Conservation (phyloP, 2,329 filamentous ascomycete species). For the Penicillium fuscoglaucum region DNA sequence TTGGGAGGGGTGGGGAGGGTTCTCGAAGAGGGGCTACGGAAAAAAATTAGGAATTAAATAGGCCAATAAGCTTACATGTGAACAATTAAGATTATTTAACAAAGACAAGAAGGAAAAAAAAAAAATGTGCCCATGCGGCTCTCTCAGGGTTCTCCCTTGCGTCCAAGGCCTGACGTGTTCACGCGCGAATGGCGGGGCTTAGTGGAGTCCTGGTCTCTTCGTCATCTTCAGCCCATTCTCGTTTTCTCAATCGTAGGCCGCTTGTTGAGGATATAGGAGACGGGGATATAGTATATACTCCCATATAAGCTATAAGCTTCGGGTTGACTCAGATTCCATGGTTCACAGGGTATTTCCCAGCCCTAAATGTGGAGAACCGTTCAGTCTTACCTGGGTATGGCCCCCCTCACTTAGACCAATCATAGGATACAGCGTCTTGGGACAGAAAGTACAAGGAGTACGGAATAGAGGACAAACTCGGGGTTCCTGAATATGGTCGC, state of each 20-base stretch:
- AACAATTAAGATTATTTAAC: slow-evolving; percentile 15
- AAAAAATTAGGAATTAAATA: background rate
- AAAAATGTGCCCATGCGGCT: slow-evolving; percentile 26
- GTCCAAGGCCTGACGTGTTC: slow-evolving; percentile 27
- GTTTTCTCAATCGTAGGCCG: background rate
- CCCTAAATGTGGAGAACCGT: slow-evolving; percentile 10
- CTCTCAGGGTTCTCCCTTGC: slow-evolving; percentile 19
- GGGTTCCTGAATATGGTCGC: background rate
- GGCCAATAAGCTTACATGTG: slow-evolving; percentile 10
- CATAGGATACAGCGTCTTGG: background rate
- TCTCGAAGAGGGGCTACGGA: slow-evolving; percentile 1
- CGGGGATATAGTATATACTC: background rate
- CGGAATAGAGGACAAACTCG: background rate
- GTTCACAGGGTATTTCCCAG: slow-evolving; percentile 1
- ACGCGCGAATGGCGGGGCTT: slow-evolving; percentile 28
- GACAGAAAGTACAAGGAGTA: background rate
- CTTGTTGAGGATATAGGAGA: background rate
- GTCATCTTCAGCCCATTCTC: background rate
- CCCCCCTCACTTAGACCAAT: background rate
- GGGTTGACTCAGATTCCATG: slow-evolving; percentile 1
- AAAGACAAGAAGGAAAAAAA: background rate
- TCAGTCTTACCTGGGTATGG: background rate
- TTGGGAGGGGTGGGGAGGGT: background rate
- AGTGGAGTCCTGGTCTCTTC: slow-evolving; percentile 8
- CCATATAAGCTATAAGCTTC: background rate